Conservation (phyloP, 78 protist species). For the Anaeramoeba flamelloides region DNA sequence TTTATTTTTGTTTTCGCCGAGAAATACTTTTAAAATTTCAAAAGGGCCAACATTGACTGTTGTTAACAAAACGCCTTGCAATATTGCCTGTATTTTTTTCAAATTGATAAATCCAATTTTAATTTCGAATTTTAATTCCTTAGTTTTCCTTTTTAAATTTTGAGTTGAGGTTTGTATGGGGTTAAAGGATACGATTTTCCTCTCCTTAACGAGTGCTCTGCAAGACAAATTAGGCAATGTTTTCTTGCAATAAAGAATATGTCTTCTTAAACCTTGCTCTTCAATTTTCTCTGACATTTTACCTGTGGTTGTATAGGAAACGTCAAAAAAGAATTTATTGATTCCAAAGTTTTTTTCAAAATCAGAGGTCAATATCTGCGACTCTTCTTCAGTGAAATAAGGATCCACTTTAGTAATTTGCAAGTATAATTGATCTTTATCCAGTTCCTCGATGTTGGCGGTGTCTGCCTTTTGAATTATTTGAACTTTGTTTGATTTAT, state of each 20-base stretch:
- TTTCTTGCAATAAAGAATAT: neutral
- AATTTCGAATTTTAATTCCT: neutral
- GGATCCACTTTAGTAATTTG: neutral
- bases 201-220: neutral
- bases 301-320: neutral
- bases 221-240: neutral
- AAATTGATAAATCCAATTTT: no score
- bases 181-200: neutral
- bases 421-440: neutral
- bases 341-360: neutral
- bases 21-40: neutral
- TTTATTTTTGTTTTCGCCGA: no score
- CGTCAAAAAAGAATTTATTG: neutral
- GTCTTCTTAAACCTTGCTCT: neutral
- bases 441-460: neutral
- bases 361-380: neutral
- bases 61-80: neutral
- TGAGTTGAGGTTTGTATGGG: neutral
- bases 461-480: neutral
- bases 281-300: neutral
- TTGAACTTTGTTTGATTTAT: neutral
- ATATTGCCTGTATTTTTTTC: neutral
- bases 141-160: neutral
- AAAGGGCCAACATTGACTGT: neutral
- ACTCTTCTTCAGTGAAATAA: neutral